These are phyloP conservation scores for Hypoxylon sp. DNA, from an alignment of 2,329 filamentous ascomycete genomes.

Conservation along the genomic window DNA sequence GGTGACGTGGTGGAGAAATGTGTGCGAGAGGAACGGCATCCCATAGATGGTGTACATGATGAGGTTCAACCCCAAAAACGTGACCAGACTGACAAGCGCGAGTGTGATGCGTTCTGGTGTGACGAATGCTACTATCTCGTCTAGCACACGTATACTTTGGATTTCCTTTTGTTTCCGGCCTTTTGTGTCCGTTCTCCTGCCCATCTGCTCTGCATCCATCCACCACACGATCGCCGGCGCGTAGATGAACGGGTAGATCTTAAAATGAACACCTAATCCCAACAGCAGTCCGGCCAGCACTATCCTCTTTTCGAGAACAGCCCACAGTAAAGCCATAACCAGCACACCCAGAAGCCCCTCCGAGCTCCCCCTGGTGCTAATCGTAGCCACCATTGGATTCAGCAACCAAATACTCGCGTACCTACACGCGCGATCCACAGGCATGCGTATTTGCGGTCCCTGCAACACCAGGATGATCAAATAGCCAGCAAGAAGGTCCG, in stretches of 20 bases:
- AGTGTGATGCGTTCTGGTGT: constrained; percentile 71
- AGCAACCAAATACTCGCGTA: constrained; percentile 93
- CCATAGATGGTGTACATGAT: constrained; percentile 88
- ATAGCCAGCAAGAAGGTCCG: constrained; percentile 89
- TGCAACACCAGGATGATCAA: constrained; percentile 58
- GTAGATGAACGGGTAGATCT: constrained; percentile 99
- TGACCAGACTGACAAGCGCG: constrained; percentile 74
- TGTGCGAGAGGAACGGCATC: constrained; percentile 85
- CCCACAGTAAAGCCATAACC: constrained; percentile 87
- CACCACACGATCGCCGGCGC: constrained; percentile 85
- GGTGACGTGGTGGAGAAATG: constrained; percentile 91
- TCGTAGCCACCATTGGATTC: constrained; percentile 98
- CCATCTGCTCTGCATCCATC: constrained; percentile 73
- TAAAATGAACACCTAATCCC: constrained; percentile 92
- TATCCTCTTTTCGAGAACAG: constrained; percentile 75
- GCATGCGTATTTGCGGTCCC: constrained; percentile 61
- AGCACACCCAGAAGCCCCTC: constrained; percentile 91
- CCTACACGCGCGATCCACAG: constrained; percentile 71
- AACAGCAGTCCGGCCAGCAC: constrained; percentile 80
- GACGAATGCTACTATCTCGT: constrained; percentile 60
- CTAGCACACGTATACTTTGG: constrained; percentile 45
- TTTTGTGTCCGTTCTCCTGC: constrained; percentile 22
- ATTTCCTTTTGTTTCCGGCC: constrained; percentile 3
- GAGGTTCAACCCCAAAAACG: constrained; percentile 81
- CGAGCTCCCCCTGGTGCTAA: constrained; percentile 93